These are phyloP conservation scores for Ceratobasidium sp. DNA, from an alignment of 1,284 basidiomycete species.

Conservation along the genomic window DNA sequence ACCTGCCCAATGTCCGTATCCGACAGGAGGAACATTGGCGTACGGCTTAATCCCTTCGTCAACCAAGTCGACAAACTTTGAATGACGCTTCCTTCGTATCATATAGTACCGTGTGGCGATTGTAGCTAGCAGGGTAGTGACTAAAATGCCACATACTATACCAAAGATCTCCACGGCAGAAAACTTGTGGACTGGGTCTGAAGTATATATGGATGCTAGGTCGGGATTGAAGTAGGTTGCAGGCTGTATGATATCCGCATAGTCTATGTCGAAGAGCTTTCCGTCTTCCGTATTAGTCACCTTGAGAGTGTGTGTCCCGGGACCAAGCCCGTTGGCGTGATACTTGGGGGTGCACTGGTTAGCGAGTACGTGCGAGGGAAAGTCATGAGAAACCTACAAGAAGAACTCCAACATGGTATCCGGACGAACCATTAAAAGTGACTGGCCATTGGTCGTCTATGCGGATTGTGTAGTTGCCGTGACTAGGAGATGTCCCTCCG, in stretches of 20 bases:
- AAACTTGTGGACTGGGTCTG: too few species aligned
- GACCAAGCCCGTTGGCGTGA: conserved; percentile 15
- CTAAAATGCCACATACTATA: conserved; percentile 1
- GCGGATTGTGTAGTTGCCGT: conserved; percentile 13
- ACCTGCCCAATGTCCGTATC: conserved; percentile 6
- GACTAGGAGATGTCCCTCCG: conserved; percentile 2
- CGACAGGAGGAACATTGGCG: neutral
- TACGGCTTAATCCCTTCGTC: conserved; percentile 14
- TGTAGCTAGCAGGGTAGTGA: neutral
- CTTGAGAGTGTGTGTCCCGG: conserved; percentile 5
- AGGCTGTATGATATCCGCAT: conserved; percentile 10
- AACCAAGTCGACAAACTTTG: neutral
- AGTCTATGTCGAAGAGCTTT: conserved; percentile 11
- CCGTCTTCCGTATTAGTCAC: conserved; percentile 5
- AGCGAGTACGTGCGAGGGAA: neutral
- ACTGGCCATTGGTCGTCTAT: conserved; percentile 14
- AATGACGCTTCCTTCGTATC: neutral
- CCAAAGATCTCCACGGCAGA: too few species aligned
- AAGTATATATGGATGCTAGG: neutral
- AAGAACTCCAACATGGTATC: conserved; percentile 12
- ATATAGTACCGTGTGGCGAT: conserved; percentile 2
- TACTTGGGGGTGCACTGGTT: neutral
- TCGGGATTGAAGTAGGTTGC: neutral
- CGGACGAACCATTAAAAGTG: conserved; percentile 19
- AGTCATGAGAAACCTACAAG: neutral